These are phyloP conservation scores for Paraleonurus japonicus DNA, from an alignment of 257 asterid genomes.

Conservation along the genomic window DNA sequence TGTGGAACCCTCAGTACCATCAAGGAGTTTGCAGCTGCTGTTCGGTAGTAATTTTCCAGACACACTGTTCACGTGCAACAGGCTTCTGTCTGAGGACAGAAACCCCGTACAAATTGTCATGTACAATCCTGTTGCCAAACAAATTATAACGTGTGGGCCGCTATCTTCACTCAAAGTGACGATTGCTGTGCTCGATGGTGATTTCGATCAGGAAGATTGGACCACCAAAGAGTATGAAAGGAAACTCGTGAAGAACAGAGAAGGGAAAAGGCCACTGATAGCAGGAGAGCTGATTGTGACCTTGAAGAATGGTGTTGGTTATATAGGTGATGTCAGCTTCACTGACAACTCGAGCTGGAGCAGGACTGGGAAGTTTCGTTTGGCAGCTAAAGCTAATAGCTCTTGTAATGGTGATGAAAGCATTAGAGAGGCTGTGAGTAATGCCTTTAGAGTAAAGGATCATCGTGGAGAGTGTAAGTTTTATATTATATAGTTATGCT, in stretches of 20 bases:
- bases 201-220: constrained; percentile 77
- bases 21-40: constrained; percentile 51
- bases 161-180: constrained; percentile 50
- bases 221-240: constrained; percentile 46
- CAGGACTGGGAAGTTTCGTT: constrained; percentile 75
- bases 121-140: constrained; percentile 42
- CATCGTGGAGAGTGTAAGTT: constrained; percentile 89
- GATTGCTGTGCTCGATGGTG: constrained; percentile 75
- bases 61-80: constrained; percentile 59
- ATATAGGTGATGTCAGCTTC: constrained; percentile 55
- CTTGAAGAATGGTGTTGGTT: constrained; percentile 68
- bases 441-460: constrained; percentile 77
- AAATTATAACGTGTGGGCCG: constrained; percentile 49
- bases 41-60: constrained; percentile 44
- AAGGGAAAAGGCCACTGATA: constrained; percentile 80
- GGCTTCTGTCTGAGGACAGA: constrained; percentile 38
- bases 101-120: constrained; percentile 40
- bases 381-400: constrained; percentile 45
- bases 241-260: constrained; percentile 53
- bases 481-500: not conserved
- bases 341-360: constrained; percentile 95
- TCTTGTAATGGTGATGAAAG: constrained; percentile 22
- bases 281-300: constrained; percentile 53
- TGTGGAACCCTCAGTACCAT: constrained; percentile 32
- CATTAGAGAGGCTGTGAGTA: constrained; percentile 76